Evolutionary conservation across 2,329 filamentous ascomycete genomes (phyloP).

Genomic region (Exserohilum rostratum): DNA sequence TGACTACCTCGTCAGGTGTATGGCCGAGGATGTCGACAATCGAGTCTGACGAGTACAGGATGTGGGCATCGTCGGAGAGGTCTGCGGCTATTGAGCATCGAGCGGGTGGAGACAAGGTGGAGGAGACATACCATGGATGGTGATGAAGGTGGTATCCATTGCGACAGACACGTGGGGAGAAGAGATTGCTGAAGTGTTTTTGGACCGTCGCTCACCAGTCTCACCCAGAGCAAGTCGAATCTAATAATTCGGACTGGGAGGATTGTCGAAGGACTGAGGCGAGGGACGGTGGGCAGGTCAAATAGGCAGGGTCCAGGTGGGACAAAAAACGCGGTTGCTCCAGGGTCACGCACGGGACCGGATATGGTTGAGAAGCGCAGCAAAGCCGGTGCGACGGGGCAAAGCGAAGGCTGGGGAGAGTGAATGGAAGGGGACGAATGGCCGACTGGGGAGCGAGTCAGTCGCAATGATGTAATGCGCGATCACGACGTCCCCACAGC

Average conservation of each 20-base stretch:
- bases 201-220: conserved; percentile 23
- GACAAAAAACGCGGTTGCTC: conserved; percentile 26
- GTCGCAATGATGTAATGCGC: conserved; percentile 12
- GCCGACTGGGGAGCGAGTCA: conserved; percentile 7
- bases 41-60: conserved; percentile 84
- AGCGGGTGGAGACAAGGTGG: conserved; percentile 8
- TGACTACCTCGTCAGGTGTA: conserved; percentile 74
- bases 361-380: conserved; percentile 22
- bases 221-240: conserved; percentile 40
- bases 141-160: conserved; percentile 85
- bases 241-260: conserved; percentile 47
- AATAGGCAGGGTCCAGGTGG: conserved; percentile 32
- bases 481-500: not conserved
- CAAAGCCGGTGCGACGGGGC: conserved; percentile 16
- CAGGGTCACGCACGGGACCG: conserved; percentile 21
- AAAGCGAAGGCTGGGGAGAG: conserved; percentile 15
- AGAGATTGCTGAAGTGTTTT: not conserved
- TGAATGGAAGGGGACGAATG: conserved; percentile 13
- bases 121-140: conserved; percentile 74
- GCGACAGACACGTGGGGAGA: conserved; percentile 12
- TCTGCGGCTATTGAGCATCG: conserved; percentile 57
- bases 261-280: conserved; percentile 10
- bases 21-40: conserved; percentile 84
- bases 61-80: conserved; percentile 74
- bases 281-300: conserved; percentile 21